These are phyloP conservation scores for Cichorium intybus DNA, from an alignment of 140 eudicot species.

Conservation along the genomic window DNA sequence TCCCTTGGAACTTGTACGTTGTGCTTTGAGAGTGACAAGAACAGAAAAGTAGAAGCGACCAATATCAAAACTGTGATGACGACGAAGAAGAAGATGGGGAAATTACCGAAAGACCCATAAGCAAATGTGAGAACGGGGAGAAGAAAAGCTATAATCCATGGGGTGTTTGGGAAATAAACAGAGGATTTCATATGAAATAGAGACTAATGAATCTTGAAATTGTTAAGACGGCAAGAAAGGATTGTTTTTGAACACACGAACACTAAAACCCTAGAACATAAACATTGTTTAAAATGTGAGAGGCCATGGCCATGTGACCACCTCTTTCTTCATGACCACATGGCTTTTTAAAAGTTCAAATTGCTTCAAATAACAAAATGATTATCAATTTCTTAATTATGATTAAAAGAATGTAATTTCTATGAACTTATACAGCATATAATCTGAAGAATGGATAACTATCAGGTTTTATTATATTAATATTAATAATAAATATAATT, in stretches of 20 bases:
- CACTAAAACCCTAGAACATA: background rate
- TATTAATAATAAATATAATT: background rate
- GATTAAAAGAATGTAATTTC: background rate
- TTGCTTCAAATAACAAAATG: background rate
- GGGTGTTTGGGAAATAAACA: conserved; percentile 19
- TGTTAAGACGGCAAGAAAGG: background rate
- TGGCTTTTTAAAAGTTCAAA: background rate
- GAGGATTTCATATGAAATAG: conserved; percentile 38
- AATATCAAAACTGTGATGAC: conserved; percentile 31
- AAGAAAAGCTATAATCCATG: conserved; percentile 40
- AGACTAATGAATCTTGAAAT: conserved; percentile 3
- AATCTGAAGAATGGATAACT: background rate
- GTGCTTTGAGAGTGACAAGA: conserved; percentile 32
- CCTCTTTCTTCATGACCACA: conserved; percentile 18
- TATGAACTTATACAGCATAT: background rate
- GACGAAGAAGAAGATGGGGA: conserved; percentile 18
- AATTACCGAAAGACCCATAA: conserved; percentile 24
- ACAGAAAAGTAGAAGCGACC: conserved; percentile 25
- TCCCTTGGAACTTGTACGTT: conserved; percentile 6
- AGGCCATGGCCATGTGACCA: conserved; percentile 18
- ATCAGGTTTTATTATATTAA: background rate
- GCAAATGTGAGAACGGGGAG: conserved; percentile 33
- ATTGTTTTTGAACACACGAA: background rate
- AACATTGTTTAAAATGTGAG: conserved; percentile 2
- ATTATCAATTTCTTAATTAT: background rate